Conservation (phyloP, 495 filamentous ascomycete species). For the Annulohypoxylon moriforme region DNA sequence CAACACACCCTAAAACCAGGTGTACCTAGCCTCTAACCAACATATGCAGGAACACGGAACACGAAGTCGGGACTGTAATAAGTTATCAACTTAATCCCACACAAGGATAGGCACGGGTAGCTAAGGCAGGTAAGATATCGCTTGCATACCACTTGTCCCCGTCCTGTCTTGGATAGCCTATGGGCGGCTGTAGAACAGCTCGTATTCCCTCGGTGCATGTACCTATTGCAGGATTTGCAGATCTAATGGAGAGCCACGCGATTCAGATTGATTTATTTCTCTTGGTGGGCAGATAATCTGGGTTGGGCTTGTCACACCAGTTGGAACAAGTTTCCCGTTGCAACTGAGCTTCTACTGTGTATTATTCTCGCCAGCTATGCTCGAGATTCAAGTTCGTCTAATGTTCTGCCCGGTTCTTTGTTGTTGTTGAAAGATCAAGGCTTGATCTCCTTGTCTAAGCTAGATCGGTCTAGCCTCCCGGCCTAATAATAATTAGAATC, state of each 20-base stretch:
- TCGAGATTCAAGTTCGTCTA: neutral
- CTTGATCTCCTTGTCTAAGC: slow-evolving; percentile 1
- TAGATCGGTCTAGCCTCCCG: slow-evolving; percentile 20
- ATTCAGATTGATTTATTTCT: slow-evolving; percentile 41
- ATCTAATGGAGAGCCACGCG: slow-evolving; percentile 36
- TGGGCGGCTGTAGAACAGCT: slow-evolving; percentile 24
- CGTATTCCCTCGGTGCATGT: slow-evolving; percentile 38
- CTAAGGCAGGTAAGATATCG: slow-evolving; percentile 11
- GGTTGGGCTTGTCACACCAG: slow-evolving; percentile 14
- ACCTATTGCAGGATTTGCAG: slow-evolving; percentile 9
- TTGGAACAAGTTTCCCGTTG: neutral
- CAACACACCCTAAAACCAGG: neutral
- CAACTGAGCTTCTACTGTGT: neutral
- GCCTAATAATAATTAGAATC: slow-evolving; percentile 30
- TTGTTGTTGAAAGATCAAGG: slow-evolving; percentile 2
- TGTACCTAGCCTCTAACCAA: slow-evolving; percentile 26
- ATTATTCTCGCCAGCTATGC: slow-evolving; percentile 1
- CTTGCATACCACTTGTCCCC: slow-evolving; percentile 28
- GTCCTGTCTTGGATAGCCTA: slow-evolving; percentile 31
- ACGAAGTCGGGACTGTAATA: slow-evolving; percentile 35
- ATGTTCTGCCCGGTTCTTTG: neutral
- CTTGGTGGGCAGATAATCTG: slow-evolving; percentile 18
- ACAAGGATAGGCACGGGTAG: slow-evolving; percentile 29
- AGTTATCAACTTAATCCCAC: slow-evolving; percentile 22
- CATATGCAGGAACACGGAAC: slow-evolving; percentile 45